Percentiles rank a stretch among this genome's conserved stretches.
Conservation (phyloP, 139 green algal species). For the Micractinium sp. region DNA sequence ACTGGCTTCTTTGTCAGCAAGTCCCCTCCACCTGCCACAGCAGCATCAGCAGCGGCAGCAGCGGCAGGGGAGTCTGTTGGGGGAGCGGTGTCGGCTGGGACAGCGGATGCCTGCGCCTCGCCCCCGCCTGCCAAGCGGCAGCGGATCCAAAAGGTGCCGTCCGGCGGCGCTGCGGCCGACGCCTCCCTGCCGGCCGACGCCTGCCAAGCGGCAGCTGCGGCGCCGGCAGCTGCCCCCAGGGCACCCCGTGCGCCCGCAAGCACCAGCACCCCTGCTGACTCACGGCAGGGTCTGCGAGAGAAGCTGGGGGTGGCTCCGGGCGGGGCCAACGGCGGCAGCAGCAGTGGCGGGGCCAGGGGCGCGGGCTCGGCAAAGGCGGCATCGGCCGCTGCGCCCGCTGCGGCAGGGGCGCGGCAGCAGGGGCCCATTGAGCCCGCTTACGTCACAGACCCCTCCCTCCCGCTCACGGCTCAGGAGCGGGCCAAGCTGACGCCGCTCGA, state of each 20-base stretch:
- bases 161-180: too few relatives aligned
- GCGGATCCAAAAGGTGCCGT: neutral
- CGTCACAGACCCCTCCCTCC: neutral
- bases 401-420: neutral
- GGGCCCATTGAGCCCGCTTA: neutral
- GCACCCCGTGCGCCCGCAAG: too few relatives aligned
- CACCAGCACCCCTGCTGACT: neutral
- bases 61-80: neutral
- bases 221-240: neutral
- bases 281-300: neutral
- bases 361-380: neutral
- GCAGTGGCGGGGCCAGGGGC: too few relatives aligned
- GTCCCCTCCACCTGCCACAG: neutral
- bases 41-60: neutral
- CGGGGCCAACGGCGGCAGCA: neutral
- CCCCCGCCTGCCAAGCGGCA: slow-evolving; percentile 1
- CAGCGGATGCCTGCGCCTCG: neutral
- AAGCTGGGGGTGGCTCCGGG: neutral
- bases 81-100: too few relatives aligned
- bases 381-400: neutral
- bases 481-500: slow-evolving; percentile 80
- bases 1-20: slow-evolving; percentile 28
- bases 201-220: neutral
- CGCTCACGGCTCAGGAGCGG: too few relatives aligned
- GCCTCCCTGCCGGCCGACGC: too few relatives aligned